Base-by-base conservation (phyloP, 345 rosid genomes). In the Corchorus capsularis region DNA sequence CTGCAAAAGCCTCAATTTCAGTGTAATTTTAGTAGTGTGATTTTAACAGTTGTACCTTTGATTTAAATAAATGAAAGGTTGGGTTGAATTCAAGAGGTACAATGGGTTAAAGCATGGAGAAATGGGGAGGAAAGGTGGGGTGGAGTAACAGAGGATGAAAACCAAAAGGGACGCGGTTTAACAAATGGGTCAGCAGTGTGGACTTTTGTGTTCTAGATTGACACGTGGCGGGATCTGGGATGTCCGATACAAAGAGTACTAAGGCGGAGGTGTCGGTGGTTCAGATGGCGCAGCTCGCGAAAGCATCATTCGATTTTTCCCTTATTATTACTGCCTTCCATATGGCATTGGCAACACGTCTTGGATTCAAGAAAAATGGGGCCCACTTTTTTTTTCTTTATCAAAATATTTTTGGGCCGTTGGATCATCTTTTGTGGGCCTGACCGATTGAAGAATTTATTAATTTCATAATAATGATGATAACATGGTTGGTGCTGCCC, bases 241-340 rank as follows among this genome's bases (percentile, higher is more conserved):
- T 17, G 43, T 37, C 35, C 5, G 77, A 37, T 64, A 4, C 53
- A 14, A 49, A 16, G 5, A 35, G 15, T 55, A 54, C 0, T 34
- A 19, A 8, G 60, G 39, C 54, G 16, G 35, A 1, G 53, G 75
- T 78, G 84, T 82, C 84, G 84, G 84, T 82, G 77, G 67, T 52
- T 72, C 20, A 34, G 41, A n/a, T n/a, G 12, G 63, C 63, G 70
- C 2, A 27, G 52, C 15, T 10, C 0, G 27, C 7, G 12, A 20
- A 34, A 9, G n/a, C 17, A 15, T 55, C 6, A 5, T 4, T 55
- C 60, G 6, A 6, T 15, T 55, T 4, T 4, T 12, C n/a, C 60
- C 60, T 4, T 19, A 2, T 5, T 5, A 2, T 39, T 39, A 2
- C 41, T 5, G 5, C 3, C 4, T 4, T 4, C n/a, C 60, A 45